Base-by-base conservation (phyloP, 352 stramenopile genomes). In the Thraustochytrium sp. region DNA sequence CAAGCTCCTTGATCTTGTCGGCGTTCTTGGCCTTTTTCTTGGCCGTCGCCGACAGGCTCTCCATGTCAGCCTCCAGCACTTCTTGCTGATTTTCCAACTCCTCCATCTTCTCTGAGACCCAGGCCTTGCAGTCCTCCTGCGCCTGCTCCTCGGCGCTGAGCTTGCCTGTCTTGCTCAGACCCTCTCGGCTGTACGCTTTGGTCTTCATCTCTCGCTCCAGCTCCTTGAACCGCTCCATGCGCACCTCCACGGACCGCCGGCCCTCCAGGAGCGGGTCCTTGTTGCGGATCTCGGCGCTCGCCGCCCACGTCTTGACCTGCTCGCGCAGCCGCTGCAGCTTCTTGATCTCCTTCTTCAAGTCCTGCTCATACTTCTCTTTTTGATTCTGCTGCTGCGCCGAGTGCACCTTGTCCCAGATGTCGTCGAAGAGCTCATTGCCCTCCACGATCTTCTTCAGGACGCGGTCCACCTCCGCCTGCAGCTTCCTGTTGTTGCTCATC, bases 331-430 rank as follows among this genome's bases (percentile, higher is more conserved):
- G 91, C 91, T 99, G 97, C 49, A 99, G 90, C 89, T 99, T 99
- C 89, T 99, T 99, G 86, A 99, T 99, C 91, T 99, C 97, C 85
- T 99, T 99, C 88, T 99, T 99, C 75, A 99, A 88, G 87, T 99
- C 96, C 46, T 93, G 91, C 88, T 99, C 96, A 85, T 98, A 98
- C 89, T 99, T 99, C 88, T 99, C 97, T 88, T 99, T 99, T 87
- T 98, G 95, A 85, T 96, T 97, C 89, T 99, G 97, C 84, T 96
- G 92, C 61, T 94, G 92, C 9, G 96, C 95, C 29, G 36, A 37
- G 34, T 85, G 74, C 11, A 97, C 95, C 85, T 99, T 99, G 88
- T 98, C 96, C 94, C 95, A 99, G 53, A 98, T 99, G 36, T 99
- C 95, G 76, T 99, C 97, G 87, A 99, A 99, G 44, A 98, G 89